A percentile compares a stretch with the other conserved stretches of the same genome.
These are phyloP conservation scores for Cynara cardunculus DNA, from an alignment of 129 eudicot genomes.

Conservation along the genomic window DNA sequence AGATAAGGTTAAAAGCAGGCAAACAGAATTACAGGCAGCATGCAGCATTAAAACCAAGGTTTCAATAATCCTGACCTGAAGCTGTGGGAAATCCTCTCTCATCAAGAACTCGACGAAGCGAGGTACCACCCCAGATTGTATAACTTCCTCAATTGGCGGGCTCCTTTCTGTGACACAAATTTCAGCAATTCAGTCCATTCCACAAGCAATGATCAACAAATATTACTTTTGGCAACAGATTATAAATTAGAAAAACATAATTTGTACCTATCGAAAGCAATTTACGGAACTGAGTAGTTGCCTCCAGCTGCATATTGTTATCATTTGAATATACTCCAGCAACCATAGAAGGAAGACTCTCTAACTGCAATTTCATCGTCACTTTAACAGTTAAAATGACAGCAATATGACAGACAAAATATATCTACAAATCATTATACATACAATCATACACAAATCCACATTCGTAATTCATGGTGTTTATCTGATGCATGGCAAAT, in stretches of 20 bases:
- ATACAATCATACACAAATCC: not conserved
- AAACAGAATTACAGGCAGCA: not conserved
- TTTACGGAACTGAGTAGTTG: constrained; percentile 89
- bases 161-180: constrained; percentile 48
- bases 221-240: not conserved
- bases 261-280: constrained; percentile 77
- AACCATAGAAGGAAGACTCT: constrained; percentile 77
- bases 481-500: not conserved
- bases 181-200: not conserved
- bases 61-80: constrained; percentile 53
- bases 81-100: constrained; percentile 84
- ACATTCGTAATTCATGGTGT: not conserved
- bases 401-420: constrained; percentile 1
- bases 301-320: constrained; percentile 67
- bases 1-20: not conserved
- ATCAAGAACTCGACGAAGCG: constrained; percentile 78
- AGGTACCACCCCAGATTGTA: constrained; percentile 89
- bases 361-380: constrained; percentile 48
- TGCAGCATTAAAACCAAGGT: not conserved
- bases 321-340: constrained; percentile 75
- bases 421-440: constrained; percentile 9
- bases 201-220: not conserved
- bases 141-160: constrained; percentile 94
- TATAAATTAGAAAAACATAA: not conserved
- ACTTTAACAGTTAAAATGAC: constrained; percentile 1